Evolutionary conservation across 148 eudicot species (phyloP).

Genomic region (Hydrangea macrophylla): DNA sequence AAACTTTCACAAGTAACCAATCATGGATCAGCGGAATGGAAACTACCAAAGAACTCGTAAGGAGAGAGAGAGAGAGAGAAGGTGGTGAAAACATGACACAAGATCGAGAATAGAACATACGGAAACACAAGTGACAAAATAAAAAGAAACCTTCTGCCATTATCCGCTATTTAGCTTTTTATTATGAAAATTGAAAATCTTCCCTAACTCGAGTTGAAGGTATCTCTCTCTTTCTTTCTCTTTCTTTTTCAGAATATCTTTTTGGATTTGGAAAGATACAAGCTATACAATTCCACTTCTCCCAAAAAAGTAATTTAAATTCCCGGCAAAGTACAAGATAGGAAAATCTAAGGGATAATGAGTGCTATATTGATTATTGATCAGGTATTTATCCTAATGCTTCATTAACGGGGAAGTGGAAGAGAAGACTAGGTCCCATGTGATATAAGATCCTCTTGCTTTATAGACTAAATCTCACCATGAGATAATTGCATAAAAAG

Average conservation of each 20-base stretch:
- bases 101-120: neutral
- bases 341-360: neutral
- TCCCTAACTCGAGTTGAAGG: neutral
- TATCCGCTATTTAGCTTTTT: neutral
- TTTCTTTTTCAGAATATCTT: neutral
- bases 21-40: neutral
- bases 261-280: neutral
- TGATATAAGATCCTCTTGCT: neutral
- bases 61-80: neutral
- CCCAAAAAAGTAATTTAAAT: neutral
- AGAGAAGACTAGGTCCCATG: neutral
- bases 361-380: neutral
- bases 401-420: neutral
- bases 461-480: neutral
- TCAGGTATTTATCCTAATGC: neutral
- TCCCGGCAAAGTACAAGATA: neutral
- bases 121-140: neutral
- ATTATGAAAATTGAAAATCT: neutral
- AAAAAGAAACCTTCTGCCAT: neutral
- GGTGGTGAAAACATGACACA: no score
- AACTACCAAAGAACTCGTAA: neutral
- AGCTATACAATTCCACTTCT: neutral
- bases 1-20: neutral
- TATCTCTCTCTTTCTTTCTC: neutral
- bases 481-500: neutral